Base-by-base conservation (phyloP, 225 moss, liverwort and hornwort species). In the Polytrichum formosum region DNA sequence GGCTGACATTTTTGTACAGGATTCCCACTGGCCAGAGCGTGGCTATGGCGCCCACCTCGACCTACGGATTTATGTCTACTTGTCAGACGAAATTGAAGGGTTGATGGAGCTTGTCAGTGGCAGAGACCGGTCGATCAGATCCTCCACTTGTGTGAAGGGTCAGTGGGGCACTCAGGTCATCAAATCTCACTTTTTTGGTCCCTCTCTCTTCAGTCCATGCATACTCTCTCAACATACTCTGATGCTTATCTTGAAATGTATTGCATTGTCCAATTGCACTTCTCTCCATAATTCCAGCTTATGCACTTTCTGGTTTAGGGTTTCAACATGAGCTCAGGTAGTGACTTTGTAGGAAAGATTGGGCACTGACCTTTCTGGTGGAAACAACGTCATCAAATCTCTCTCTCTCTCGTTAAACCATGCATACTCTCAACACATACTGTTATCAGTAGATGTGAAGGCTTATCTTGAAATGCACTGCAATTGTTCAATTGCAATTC, bases 101-200 rank as follows among this genome's bases (percentile, higher is more conserved):
- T 75, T 88, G 7, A 78, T 56, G 53, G 88, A 81, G 74, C 83
- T 91, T 78, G 63, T 88, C 26, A 79, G 77, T 70, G 88, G 91
- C 60, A 79, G 84, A 73, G 79, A 83, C 81, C 81, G 73, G 67
- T 79, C 80, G 6, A 86, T 91, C 64, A 46, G 77, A 20, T 68
- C 83, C 7, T 70, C 77, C 5, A 35, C 75, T 58, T 91, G 88
- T 77, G 76, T 72, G 74, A 81, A 76, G 74, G 85, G 91, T 63
- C 88, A 88, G 72, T 88, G 91, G 91, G 91, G 88, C 68, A 88
- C 91, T 33, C 91, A 91, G 88, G 85, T 90, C 28, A 2, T 90
- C 9, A 46, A 69, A 46, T 28, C 58, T 19, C 33, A 64, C 65
- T 72, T 17, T 33, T 2, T 26, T 26, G 37, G 18, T 28, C 21